Percentiles rank a stretch among this genome's conserved stretches.
Evolutionary conservation across 2,329 filamentous ascomycete genomes (phyloP).

Genomic region (Ambrosiella xylebori): DNA sequence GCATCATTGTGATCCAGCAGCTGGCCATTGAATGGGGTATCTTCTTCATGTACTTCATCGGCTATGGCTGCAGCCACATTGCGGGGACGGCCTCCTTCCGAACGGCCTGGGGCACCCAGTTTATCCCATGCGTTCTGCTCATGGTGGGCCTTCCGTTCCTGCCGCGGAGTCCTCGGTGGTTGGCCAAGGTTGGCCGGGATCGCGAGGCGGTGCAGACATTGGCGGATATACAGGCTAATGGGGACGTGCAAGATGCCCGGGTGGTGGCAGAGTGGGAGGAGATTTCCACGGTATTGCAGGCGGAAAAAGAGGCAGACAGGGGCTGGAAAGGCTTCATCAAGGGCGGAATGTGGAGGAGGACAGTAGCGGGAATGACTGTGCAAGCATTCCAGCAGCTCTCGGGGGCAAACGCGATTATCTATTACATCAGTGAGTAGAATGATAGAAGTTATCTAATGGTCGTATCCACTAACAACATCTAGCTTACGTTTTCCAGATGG

Average conservation of each 20-base stretch:
- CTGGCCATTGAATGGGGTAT: slow-evolving; percentile 55
- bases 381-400: slow-evolving; percentile 41
- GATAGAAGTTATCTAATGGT: neutral
- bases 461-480: neutral
- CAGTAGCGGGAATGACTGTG: slow-evolving; percentile 31
- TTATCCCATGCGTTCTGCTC: slow-evolving; percentile 40
- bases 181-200: slow-evolving; percentile 43
- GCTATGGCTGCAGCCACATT: slow-evolving; percentile 46
- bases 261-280: slow-evolving; percentile 42
- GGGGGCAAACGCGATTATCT: slow-evolving; percentile 40
- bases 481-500: slow-evolving; percentile 24
- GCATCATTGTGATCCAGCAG: slow-evolving; percentile 52
- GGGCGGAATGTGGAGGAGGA: slow-evolving; percentile 31
- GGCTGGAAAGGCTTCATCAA: slow-evolving; percentile 29
- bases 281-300: slow-evolving; percentile 19
- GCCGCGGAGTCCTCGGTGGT: slow-evolving; percentile 45
- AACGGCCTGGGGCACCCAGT: slow-evolving; percentile 47
- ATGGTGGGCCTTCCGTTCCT: slow-evolving; percentile 42
- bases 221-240: slow-evolving; percentile 38
- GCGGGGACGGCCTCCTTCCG: slow-evolving; percentile 40
- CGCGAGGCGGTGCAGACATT: slow-evolving; percentile 35
- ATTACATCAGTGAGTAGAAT: slow-evolving; percentile 30
- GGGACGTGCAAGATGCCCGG: slow-evolving; percentile 34
- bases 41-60: slow-evolving; percentile 53
- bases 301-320: slow-evolving; percentile 22